Evolutionary conservation across 2,329 filamentous ascomycete genomes (phyloP).

Genomic region (Malbranchea zuffiana): DNA sequence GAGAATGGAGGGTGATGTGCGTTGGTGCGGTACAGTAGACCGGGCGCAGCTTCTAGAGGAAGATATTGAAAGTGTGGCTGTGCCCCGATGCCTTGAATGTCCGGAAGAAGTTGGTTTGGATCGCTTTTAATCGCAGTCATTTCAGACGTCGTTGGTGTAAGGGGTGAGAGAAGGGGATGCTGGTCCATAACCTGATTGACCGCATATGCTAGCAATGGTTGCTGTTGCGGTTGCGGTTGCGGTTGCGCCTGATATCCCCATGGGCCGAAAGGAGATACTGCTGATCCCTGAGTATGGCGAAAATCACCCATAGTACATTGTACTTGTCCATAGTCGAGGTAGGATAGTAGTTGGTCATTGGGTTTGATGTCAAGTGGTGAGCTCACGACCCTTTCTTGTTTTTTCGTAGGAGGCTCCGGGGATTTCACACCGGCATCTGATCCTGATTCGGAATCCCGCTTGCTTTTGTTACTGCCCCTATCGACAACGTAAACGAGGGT

Average conservation of each 20-base stretch:
- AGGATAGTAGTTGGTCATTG: constrained; percentile 4
- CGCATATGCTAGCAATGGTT: too few species aligned
- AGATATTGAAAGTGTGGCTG: constrained; percentile 5
- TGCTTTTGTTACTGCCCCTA: constrained; percentile 21
- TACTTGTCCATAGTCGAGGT: constrained; percentile 1
- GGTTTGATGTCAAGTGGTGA: too few species aligned
- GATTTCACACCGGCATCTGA: constrained; percentile 5
- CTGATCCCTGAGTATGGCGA: too few species aligned
- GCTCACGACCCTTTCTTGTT: constrained; percentile 1
- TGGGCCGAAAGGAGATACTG: constrained; percentile 4
- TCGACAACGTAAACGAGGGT: constrained; percentile 31
- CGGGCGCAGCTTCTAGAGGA: constrained; percentile 6
- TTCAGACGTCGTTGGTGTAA: constrained; percentile 3
- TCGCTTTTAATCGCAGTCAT: too few species aligned
- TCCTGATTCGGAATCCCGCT: constrained; percentile 10
- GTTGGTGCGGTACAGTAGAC: background rate
- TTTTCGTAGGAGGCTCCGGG: background rate
- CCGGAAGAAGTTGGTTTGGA: too few species aligned
- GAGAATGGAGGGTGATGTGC: background rate
- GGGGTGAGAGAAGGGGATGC: too few species aligned
- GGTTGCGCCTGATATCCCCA: constrained; percentile 3
- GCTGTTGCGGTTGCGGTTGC: constrained; percentile 1
- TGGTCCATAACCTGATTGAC: too few species aligned
- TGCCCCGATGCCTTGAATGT: constrained; percentile 4
- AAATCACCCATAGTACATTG: too few species aligned